Evolutionary conservation across 148 eudicot genomes (phyloP).

Genomic region (Chenopodium berlandieri): DNA sequence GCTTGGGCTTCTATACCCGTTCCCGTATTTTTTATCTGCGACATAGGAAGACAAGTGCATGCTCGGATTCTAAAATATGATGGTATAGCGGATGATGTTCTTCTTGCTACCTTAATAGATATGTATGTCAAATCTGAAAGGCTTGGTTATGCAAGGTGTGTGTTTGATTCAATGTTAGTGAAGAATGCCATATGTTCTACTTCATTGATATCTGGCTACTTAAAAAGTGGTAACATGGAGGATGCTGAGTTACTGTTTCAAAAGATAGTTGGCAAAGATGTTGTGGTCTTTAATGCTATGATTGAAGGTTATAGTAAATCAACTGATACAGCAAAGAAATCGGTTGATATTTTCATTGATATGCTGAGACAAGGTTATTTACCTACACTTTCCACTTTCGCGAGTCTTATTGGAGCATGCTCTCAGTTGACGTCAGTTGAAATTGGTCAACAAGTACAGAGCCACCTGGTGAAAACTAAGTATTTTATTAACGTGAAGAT

Average conservation of each 20-base stretch:
- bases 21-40: slow-evolving; percentile 11
- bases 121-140: slow-evolving; percentile 72
- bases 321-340: slow-evolving; percentile 57
- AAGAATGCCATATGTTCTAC: slow-evolving; percentile 78
- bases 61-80: slow-evolving; percentile 51
- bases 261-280: slow-evolving; percentile 60
- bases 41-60: slow-evolving; percentile 71
- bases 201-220: slow-evolving; percentile 75
- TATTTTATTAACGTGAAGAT: slow-evolving; percentile 54
- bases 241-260: slow-evolving; percentile 69
- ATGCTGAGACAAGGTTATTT: slow-evolving; percentile 57
- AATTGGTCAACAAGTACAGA: slow-evolving; percentile 74
- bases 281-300: slow-evolving; percentile 92
- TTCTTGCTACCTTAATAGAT: slow-evolving; percentile 63
- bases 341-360: slow-evolving; percentile 52
- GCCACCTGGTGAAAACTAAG: slow-evolving; percentile 51
- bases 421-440: slow-evolving; percentile 55
- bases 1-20: slow-evolving; percentile 41
- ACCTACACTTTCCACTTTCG: slow-evolving; percentile 80
- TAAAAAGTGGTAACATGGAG: slow-evolving; percentile 46
- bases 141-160: slow-evolving; percentile 62
- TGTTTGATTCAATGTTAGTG: slow-evolving; percentile 62
- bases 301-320: slow-evolving; percentile 92
- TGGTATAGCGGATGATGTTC: slow-evolving; percentile 51
- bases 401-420: slow-evolving; percentile 88